Base-by-base conservation (phyloP, 495 filamentous ascomycete genomes). In the Penicillium tannophilum region DNA sequence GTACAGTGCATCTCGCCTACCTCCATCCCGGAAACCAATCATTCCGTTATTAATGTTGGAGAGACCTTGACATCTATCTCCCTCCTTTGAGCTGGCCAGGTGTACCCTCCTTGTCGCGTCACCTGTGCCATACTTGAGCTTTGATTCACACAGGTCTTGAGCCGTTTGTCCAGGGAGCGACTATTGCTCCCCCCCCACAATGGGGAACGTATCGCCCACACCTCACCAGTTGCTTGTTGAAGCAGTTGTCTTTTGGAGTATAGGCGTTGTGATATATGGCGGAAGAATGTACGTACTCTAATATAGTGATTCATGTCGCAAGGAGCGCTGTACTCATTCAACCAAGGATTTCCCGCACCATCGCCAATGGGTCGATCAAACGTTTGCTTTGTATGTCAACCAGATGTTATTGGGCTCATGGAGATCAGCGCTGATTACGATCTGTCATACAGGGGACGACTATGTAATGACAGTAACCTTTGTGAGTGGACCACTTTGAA, bases 381-480 rank as follows among this genome's bases (percentile, higher is more conserved):
- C 68, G 67, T 3, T 55, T 76, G 49, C 68, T 65, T 16, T 65
- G 78, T 77, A 63, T 65, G 75, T 41, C 16, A 33, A 76, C 10
- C 20, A 28, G 17, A 11, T 30, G 3, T 31, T 35, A 19, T 53
- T 16, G 12, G 3, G 2, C 12, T 11, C 10, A 31, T 4, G 16
- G 24, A 24, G 20, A 9, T 19, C 5, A 6, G 12, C 11, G n/a
- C 55, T 58, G 44, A 58, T 20, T 1, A 28, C 17, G 19, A 33
- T n/a, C 19, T 43, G 41, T 8, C 36, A 12, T 19, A 10, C 26
- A 76, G 73, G 70, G 60, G 72, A 88, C 54, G 86, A 88, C 59
- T 86, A 77, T 67, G 56, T 87, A 17, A 86, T 87, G 78, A 59
- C 81, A 1, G 63, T 76, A 26, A 83, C 80, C 8, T 77, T 86